Conservation (phyloP, 1,139 yeast genomes). For the Zhuliangozyma blackwelliae region DNA sequence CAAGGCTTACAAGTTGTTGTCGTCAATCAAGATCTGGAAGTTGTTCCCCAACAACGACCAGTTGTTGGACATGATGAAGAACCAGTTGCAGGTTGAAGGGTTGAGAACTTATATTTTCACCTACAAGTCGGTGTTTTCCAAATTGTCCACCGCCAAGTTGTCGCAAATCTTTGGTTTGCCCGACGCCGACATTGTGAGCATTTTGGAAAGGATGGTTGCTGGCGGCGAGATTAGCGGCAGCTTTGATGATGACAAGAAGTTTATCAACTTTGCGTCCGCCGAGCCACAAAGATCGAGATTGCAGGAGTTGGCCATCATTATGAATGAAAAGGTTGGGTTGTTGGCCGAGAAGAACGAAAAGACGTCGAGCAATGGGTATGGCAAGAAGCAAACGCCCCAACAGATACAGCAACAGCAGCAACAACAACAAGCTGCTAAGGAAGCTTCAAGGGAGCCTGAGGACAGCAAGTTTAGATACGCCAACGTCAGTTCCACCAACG, state of each 20-base stretch:
- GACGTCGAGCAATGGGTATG: constrained; percentile 71
- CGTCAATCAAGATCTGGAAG: constrained; percentile 83
- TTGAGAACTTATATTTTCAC: constrained; percentile 86
- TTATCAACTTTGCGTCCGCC: constrained; percentile 55
- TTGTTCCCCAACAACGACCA: constrained; percentile 67
- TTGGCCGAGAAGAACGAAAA: constrained; percentile 84
- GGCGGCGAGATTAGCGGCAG: constrained; percentile 66
- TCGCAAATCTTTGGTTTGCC: constrained; percentile 64
- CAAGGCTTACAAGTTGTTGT: constrained; percentile 66
- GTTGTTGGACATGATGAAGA: constrained; percentile 65
- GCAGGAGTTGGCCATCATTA: constrained; percentile 82
- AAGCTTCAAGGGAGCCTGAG: constrained; percentile 15
- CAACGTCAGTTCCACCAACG: constrained; percentile 43
- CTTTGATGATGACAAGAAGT: constrained; percentile 54
- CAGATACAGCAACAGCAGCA: constrained; percentile 35
- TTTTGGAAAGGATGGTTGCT: constrained; percentile 72
- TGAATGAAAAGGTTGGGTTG: constrained; percentile 82
- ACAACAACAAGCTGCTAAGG: constrained; percentile 23
- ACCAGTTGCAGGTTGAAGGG: constrained; percentile 84
- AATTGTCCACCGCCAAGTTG: constrained; percentile 67
- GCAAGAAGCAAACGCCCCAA: constrained; percentile 34
- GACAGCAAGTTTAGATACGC: constrained; percentile 46
- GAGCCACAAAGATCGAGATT: constrained; percentile 81
- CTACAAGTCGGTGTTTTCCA: constrained; percentile 71
- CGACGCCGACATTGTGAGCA: constrained; percentile 51